phyloP scores from a whole-genome alignment of 2,329 filamentous ascomycete species.

The Clonostachys chloroleuca region DNA sequence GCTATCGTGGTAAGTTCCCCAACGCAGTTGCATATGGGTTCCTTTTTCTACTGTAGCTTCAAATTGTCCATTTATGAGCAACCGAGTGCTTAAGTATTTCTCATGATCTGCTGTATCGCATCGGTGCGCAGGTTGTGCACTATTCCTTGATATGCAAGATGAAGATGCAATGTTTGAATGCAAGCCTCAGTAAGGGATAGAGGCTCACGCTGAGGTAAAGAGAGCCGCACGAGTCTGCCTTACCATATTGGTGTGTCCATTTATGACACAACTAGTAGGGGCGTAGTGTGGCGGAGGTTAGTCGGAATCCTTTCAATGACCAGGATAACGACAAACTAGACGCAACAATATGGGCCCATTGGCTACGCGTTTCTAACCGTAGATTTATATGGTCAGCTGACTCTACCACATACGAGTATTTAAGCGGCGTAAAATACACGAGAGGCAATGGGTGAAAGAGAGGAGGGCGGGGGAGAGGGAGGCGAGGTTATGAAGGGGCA shows the following conservation, averaged over 20 bases:
- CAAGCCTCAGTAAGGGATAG: too few relatives aligned
- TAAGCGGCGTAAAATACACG: too few relatives aligned
- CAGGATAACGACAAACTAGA: background rate
- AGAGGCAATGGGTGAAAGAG: too few relatives aligned
- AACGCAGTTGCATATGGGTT: background rate
- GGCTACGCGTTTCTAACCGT: too few relatives aligned
- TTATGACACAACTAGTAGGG: background rate
- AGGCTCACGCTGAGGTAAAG: background rate
- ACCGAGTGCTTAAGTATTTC: background rate
- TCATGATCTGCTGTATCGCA: too few relatives aligned
- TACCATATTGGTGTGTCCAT: background rate
- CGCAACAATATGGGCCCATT: too few relatives aligned
- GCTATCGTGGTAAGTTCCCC: constrained; percentile 1
- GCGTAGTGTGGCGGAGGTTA: background rate
- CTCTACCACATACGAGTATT: too few relatives aligned
- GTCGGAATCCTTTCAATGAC: too few relatives aligned
- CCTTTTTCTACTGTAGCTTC: background rate
- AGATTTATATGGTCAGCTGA: too few relatives aligned
- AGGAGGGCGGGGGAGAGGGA: too few relatives aligned
- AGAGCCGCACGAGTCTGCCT: background rate
- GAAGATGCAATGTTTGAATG: too few relatives aligned
- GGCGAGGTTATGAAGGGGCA: too few relatives aligned
- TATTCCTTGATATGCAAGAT: background rate
- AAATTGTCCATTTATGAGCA: background rate
- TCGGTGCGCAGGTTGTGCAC: background rate